These are phyloP conservation scores for Zygosaccharomyces pseudorouxii DNA, from an alignment of 805 yeast genomes.

Conservation along the genomic window DNA sequence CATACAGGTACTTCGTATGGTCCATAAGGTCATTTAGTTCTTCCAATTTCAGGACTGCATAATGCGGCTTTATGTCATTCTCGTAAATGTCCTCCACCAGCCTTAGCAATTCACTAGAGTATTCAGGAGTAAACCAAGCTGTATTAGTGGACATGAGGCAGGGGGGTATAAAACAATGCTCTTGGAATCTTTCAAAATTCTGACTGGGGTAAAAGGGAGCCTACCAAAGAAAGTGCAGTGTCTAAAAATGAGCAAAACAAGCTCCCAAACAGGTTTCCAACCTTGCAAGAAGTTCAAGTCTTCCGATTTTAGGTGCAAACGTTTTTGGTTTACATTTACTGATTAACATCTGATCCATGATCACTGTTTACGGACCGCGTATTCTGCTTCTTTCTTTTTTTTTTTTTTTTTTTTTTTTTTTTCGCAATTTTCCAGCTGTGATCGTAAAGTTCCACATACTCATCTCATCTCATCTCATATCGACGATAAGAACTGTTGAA, in stretches of 20 bases:
- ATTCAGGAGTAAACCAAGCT: slow-evolving; percentile 36
- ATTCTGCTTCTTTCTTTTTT: too few species aligned
- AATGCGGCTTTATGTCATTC: slow-evolving; percentile 33
- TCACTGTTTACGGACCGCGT: slow-evolving; percentile 1
- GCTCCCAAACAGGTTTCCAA: not conserved
- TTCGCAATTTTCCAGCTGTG: not conserved
- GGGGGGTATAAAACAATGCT: not conserved
- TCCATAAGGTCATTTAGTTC: slow-evolving; percentile 38
- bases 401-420: too few species aligned
- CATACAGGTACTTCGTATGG: slow-evolving; percentile 35
- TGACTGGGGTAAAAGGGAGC: not conserved
- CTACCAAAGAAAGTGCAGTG: not conserved
- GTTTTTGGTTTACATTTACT: not conserved
- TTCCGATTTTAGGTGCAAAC: not conserved
- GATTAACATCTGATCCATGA: not conserved
- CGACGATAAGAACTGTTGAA: not conserved
- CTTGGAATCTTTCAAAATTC: not conserved
- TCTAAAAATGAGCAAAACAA: not conserved
- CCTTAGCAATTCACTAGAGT: slow-evolving; percentile 36
- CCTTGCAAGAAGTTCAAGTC: not conserved
- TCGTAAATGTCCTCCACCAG: slow-evolving; percentile 32
- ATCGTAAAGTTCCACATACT: not conserved
- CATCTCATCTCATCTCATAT: not conserved
- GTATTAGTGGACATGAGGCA: not conserved
- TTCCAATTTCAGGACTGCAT: slow-evolving; percentile 33